These are phyloP conservation scores for Dryadomyces quercivorus DNA, from an alignment of 2,329 filamentous ascomycete genomes.

Conservation along the genomic window DNA sequence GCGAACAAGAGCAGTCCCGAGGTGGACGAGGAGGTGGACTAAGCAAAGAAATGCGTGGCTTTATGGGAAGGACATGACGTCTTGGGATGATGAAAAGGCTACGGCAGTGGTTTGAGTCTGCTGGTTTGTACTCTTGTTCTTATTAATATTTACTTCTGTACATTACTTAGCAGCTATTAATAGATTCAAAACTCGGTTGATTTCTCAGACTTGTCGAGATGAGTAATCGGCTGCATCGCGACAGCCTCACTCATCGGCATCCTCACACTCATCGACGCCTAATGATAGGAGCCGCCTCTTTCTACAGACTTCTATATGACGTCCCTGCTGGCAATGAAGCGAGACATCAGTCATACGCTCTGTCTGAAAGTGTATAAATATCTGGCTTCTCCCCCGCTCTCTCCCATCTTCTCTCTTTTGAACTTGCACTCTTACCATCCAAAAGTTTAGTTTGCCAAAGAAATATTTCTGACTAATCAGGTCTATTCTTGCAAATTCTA, in stretches of 20 bases:
- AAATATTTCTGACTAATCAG: background rate
- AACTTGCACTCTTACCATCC: background rate
- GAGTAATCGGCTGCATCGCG: background rate
- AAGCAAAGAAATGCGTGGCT: background rate
- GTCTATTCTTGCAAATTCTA: background rate
- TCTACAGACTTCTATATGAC: background rate
- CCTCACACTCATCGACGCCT: too few relatives aligned
- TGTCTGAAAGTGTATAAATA: background rate
- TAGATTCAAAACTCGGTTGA: background rate
- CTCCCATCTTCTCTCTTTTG: background rate
- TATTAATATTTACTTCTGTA: background rate
- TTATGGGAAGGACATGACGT: background rate
- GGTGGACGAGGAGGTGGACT: constrained; percentile 8
- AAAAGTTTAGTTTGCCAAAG: background rate
- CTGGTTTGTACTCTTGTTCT: background rate
- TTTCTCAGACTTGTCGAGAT: background rate
- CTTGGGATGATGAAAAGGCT: background rate
- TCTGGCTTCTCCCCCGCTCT: background rate
- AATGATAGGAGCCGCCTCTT: too few relatives aligned
- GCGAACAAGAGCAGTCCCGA: constrained; percentile 11
- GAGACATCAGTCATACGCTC: background rate
- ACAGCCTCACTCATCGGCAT: too few relatives aligned
- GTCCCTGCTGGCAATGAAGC: background rate
- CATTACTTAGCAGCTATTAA: background rate
- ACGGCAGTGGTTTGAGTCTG: background rate